Evolutionary conservation across 2,329 filamentous ascomycete genomes (phyloP).

Genomic region (Sporothrix protearum): DNA sequence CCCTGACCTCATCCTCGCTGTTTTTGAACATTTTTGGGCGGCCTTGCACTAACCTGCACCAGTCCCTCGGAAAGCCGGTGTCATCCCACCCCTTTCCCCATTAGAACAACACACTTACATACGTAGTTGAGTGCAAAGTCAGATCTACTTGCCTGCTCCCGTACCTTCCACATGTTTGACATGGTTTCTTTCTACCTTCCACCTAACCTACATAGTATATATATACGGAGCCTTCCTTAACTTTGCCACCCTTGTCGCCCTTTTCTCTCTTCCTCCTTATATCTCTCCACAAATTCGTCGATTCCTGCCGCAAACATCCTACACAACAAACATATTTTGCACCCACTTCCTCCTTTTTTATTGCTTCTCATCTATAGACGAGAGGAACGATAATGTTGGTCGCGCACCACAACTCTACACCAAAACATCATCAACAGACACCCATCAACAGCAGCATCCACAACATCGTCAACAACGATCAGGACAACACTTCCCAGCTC

Average conservation of each 20-base stretch:
- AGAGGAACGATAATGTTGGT: constrained; percentile 27
- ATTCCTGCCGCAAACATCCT: background rate
- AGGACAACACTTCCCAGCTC: background rate
- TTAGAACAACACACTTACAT: constrained; percentile 5
- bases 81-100: constrained; percentile 15
- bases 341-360: background rate
- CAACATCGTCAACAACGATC: constrained; percentile 27
- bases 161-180: constrained; percentile 15
- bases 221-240: constrained; percentile 16
- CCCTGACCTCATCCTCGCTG: background rate
- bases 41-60: background rate
- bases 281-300: constrained; percentile 8
- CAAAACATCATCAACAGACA: background rate
- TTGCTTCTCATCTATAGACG: background rate
- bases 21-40: background rate
- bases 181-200: background rate
- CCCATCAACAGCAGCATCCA: background rate
- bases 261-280: background rate
- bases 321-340: background rate
- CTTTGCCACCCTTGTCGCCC: constrained; percentile 13
- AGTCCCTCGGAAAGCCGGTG: constrained; percentile 18
- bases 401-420: constrained; percentile 20
- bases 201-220: too few relatives aligned
- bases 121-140: constrained; percentile 8
- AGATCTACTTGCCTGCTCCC: constrained; percentile 11